Evolutionary conservation across 495 filamentous ascomycete species (phyloP).

Genomic region (Tuber magnatum): DNA sequence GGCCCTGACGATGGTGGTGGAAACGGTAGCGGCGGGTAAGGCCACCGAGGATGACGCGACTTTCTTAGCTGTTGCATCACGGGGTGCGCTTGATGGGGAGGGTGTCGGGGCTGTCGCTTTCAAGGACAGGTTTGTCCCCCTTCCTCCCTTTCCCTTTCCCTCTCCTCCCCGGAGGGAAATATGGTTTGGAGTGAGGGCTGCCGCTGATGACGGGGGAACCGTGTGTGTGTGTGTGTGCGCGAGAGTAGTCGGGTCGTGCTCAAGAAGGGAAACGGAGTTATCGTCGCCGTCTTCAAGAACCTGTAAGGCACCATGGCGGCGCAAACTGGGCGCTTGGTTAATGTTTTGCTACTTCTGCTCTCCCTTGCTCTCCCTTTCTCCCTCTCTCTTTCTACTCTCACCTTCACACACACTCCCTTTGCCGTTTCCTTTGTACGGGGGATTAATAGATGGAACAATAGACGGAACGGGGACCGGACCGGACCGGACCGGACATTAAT

Average conservation of each 20-base stretch:
- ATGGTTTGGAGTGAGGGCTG: background rate
- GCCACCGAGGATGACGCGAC: slow-evolving; percentile 41
- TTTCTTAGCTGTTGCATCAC: slow-evolving; percentile 38
- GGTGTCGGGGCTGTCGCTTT: slow-evolving; percentile 40
- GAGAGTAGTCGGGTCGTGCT: slow-evolving; percentile 33
- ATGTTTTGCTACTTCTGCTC: background rate
- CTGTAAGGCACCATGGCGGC: background rate
- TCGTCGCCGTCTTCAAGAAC: slow-evolving; percentile 37
- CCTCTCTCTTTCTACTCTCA: background rate
- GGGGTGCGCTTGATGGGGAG: slow-evolving; percentile 35
- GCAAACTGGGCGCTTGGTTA: background rate
- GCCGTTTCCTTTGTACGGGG: background rate
- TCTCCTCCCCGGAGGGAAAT: background rate
- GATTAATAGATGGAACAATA: background rate
- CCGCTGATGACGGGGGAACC: background rate
- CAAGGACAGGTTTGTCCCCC: slow-evolving; percentile 33
- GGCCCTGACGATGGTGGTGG: background rate
- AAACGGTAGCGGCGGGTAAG: slow-evolving; percentile 34
- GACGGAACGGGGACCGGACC: too few relatives aligned
- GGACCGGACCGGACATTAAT: background rate
- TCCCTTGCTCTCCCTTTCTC: background rate
- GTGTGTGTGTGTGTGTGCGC: too few relatives aligned
- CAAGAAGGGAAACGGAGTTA: slow-evolving; percentile 34
- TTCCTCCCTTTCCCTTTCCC: background rate
- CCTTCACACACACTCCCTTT: background rate